phyloP scores from a whole-genome alignment of 768 basidiomycete genomes.

The Clathrus columnatus region DNA sequence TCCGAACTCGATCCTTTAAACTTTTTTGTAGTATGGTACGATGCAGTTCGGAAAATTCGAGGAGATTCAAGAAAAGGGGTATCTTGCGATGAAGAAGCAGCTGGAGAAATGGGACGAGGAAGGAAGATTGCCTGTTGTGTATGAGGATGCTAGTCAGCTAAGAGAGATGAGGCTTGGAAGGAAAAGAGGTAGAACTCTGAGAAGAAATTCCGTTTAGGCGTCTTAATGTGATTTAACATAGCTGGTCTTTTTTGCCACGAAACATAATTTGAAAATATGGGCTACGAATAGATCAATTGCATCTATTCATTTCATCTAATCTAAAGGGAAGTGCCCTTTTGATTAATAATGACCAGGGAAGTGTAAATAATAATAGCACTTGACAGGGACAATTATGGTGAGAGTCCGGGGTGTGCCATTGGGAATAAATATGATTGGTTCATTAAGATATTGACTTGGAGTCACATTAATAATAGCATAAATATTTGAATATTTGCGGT shows the following conservation, averaged over 20 bases:
- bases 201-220: conserved; percentile 59
- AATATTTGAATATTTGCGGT: too few relatives aligned
- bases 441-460: too few relatives aligned
- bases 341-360: too few relatives aligned
- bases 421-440: too few relatives aligned
- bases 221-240: background rate
- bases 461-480: too few relatives aligned
- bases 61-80: conserved; percentile 80
- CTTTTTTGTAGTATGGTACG: conserved; percentile 64
- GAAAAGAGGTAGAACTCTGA: conserved; percentile 67
- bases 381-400: too few relatives aligned
- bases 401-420: too few relatives aligned
- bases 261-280: background rate
- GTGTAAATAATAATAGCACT: too few relatives aligned
- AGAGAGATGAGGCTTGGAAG: conserved; percentile 38
- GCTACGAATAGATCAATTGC: background rate
- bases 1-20: conserved; percentile 4
- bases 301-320: background rate
- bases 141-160: conserved; percentile 44
- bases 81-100: conserved; percentile 59
- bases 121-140: conserved; percentile 69
- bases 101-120: conserved; percentile 76
- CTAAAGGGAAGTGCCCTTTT: too few relatives aligned
- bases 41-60: conserved; percentile 84
- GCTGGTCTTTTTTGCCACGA: background rate